These are phyloP conservation scores for Yamadazyma insecticola DNA, from an alignment of 805 yeast species.

Conservation along the genomic window DNA sequence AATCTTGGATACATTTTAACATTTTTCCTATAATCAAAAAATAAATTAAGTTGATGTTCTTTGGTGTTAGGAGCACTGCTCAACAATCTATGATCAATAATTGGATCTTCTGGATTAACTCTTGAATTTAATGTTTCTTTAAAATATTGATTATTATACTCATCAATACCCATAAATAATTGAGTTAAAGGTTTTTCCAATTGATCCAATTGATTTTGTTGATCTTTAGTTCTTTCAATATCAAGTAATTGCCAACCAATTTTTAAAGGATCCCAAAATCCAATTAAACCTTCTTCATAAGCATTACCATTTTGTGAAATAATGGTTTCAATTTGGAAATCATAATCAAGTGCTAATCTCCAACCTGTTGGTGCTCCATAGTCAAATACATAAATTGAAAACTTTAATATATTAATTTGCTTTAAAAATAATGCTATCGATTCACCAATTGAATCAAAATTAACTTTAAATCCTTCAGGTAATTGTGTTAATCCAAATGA, in stretches of 20 bases:
- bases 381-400: slow-evolving; percentile 35
- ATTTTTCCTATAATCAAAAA: slow-evolving; percentile 32
- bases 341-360: slow-evolving; percentile 30
- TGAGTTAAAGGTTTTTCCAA: slow-evolving; percentile 10
- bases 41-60: slow-evolving; percentile 27
- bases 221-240: slow-evolving; percentile 4
- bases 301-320: slow-evolving; percentile 43
- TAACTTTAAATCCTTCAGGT: slow-evolving; percentile 20
- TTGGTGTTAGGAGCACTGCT: slow-evolving; percentile 16
- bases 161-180: slow-evolving; percentile 7
- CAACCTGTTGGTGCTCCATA: slow-evolving; percentile 42
- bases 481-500: slow-evolving; percentile 34
- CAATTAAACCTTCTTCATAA: slow-evolving; percentile 38
- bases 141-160: slow-evolving; percentile 23
- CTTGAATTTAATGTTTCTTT: slow-evolving; percentile 14
- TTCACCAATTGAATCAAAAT: slow-evolving; percentile 27
- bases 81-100: slow-evolving; percentile 25
- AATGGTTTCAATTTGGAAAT: slow-evolving; percentile 24
- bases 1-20: slow-evolving; percentile 30
- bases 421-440: slow-evolving; percentile 26
- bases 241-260: slow-evolving; percentile 25
- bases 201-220: slow-evolving; percentile 9
- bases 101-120: slow-evolving; percentile 28
- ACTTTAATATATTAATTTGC: slow-evolving; percentile 19
- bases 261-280: slow-evolving; percentile 34